Percentiles rank a stretch among this genome's conserved stretches.
Conservation (phyloP, 331 rosid genomes). For the Quercus tomentella region DNA sequence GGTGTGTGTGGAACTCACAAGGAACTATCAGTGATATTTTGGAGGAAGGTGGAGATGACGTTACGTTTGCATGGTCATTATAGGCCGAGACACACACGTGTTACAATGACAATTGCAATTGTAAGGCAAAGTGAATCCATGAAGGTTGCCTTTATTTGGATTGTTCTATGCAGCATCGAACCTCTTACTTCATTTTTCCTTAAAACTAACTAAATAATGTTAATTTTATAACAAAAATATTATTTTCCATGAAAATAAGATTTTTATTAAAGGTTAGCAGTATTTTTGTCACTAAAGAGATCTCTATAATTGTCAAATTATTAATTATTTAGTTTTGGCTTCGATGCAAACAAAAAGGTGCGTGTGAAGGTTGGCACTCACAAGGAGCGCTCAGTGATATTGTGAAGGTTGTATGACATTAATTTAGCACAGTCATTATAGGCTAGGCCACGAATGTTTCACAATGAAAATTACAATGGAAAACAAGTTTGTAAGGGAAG, state of each 20-base stretch:
- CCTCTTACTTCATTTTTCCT: too few relatives aligned
- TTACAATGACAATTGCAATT: neutral
- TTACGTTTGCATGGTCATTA: neutral
- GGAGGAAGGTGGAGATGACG: too few relatives aligned
- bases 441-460: neutral
- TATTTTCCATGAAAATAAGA: too few relatives aligned
- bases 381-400: neutral
- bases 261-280: too few relatives aligned
- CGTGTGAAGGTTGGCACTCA: neutral
- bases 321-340: too few relatives aligned
- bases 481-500: neutral
- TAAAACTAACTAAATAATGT: too few relatives aligned
- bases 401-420: neutral
- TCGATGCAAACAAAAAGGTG: neutral
- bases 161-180: too few relatives aligned
- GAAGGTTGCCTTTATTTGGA: neutral
- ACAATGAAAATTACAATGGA: neutral
- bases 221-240: too few relatives aligned
- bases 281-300: too few relatives aligned
- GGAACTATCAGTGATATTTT: too few relatives aligned
- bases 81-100: neutral
- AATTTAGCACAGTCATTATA: neutral
- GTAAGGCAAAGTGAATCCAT: neutral
- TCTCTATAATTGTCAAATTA: too few relatives aligned
- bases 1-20: too few relatives aligned